A percentile compares a stretch with the other conserved stretches of the same genome.
These are phyloP conservation scores for Syncephalastrum contaminatum DNA, from an alignment of 371 early-diverging fungal genomes.

Conservation along the genomic window DNA sequence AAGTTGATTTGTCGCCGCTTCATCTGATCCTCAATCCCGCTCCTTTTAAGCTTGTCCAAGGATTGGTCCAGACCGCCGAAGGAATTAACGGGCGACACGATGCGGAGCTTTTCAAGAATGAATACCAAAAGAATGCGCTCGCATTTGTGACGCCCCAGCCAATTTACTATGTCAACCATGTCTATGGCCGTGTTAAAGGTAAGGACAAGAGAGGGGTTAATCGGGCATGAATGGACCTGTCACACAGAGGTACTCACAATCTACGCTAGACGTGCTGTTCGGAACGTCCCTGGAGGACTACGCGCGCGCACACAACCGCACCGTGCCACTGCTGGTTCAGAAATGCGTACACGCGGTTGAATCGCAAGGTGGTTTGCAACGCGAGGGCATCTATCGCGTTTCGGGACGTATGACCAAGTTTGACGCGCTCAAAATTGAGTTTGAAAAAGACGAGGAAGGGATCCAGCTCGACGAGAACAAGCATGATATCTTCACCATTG, in stretches of 20 bases:
- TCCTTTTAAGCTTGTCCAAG: no score
- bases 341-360: constrained; percentile 63
- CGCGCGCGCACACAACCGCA: constrained; percentile 34
- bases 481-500: constrained; percentile 58
- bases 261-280: constrained; percentile 49
- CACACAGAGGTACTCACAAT: constrained; percentile 5
- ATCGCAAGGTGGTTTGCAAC: constrained; percentile 56
- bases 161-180: constrained; percentile 51
- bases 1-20: constrained; percentile 14
- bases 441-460: constrained; percentile 55
- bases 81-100: constrained; percentile 31
- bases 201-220: not conserved
- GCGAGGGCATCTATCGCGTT: constrained; percentile 72
- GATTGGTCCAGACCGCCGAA: constrained; percentile 35
- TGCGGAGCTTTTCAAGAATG: constrained; percentile 26
- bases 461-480: constrained; percentile 35
- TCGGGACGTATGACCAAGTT: constrained; percentile 64
- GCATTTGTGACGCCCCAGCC: constrained; percentile 31
- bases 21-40: no score
- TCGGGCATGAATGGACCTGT: no score
- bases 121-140: not conserved
- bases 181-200: constrained; percentile 38
- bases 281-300: constrained; percentile 50
- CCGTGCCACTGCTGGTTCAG: constrained; percentile 53
- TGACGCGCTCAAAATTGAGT: constrained; percentile 55